Evolutionary conservation across 768 basidiomycete genomes (phyloP).

Genomic region (Auricularia heimuer): DNA sequence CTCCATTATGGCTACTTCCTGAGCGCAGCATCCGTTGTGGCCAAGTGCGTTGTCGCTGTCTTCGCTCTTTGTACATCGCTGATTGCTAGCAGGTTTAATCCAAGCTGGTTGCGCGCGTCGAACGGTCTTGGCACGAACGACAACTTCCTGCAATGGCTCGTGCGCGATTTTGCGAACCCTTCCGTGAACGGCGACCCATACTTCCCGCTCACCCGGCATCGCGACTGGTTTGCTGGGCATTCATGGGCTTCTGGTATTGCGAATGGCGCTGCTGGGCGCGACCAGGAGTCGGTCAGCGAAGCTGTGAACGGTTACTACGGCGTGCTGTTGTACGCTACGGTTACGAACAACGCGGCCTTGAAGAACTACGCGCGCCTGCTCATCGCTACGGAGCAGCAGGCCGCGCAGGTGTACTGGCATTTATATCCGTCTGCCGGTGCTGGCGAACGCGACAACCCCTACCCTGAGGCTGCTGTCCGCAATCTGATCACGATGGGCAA

Average conservation of each 20-base stretch:
- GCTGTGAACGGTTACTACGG: slow-evolving; percentile 29
- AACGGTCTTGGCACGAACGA: slow-evolving; percentile 8
- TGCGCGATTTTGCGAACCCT: slow-evolving; percentile 27
- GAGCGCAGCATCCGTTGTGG: slow-evolving; percentile 23
- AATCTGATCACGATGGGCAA: slow-evolving; percentile 26
- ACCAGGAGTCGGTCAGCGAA: slow-evolving; percentile 26
- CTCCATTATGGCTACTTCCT: slow-evolving; percentile 30
- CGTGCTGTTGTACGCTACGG: slow-evolving; percentile 23
- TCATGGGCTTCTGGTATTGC: slow-evolving; percentile 30
- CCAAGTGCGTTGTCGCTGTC: slow-evolving; percentile 16
- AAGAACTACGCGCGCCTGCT: slow-evolving; percentile 25
- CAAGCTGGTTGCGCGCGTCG: slow-evolving; percentile 18
- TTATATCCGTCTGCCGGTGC: slow-evolving; percentile 22
- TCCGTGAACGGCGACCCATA: slow-evolving; percentile 20
- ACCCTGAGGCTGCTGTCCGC: slow-evolving; percentile 23
- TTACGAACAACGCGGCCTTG: slow-evolving; percentile 22
- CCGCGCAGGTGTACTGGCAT: slow-evolving; percentile 28
- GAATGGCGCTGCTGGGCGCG: slow-evolving; percentile 24
- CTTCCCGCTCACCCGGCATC: slow-evolving; percentile 25
- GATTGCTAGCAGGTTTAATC: slow-evolving; percentile 14
- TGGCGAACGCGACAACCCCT: slow-evolving; percentile 25
- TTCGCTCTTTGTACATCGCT: neutral
- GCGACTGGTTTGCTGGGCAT: slow-evolving; percentile 29
- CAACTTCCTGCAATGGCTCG: slow-evolving; percentile 19
- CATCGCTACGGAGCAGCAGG: slow-evolving; percentile 26